Base-by-base conservation (phyloP, 2,329 filamentous ascomycete genomes). In the Eutypa lata region DNA sequence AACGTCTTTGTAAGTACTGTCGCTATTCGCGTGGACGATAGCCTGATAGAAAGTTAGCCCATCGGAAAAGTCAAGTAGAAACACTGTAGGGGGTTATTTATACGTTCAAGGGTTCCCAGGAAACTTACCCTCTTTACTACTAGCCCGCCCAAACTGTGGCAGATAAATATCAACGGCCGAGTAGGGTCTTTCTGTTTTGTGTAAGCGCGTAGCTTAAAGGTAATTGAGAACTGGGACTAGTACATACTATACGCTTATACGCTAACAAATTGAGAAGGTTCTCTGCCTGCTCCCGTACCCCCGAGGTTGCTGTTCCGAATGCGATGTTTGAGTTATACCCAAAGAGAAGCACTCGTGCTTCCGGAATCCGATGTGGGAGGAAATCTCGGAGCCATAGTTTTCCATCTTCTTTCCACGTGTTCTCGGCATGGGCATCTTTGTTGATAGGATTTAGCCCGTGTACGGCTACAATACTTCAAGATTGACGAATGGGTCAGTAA, bases 391-490 rank as follows among this genome's bases (percentile, higher is more conserved):
- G 53, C 55, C 55, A 57, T 48, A 57, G 10, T 18, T 42, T 55
- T 3, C 33, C 51, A 4, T 16, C 49, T 4, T 43, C 44, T 24
- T 47, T 57, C 55, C 55, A 57, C 18, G 53, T 57, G 7, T 43
- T 49, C 44, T 53, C 48, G 24, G 55, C 55, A 24, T 57, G 55
- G 3, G 43, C 49, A n/a, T 42, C 35, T 13, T 52, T 55, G 7
- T 57, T 49, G 2, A 53, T 26, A 13, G 51, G 51, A 35, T 55
- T 55, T 8, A 57, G 53, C 16, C 55, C 55, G 24, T 57, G 55
- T n/a, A 57, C 53, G 18, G 53, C 55, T 19, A 57, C 49, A n/a
- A 57, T 55, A n/a, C 55, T 57, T n/a, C n/a, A n/a, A n/a, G n/a
- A n/a, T n/a, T n/a, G n/a, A n/a, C n/a, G n/a, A n/a, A n/a, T n/a